phyloP scores from a whole-genome alignment of 345 rosid species.

The Jatropha curcas region DNA sequence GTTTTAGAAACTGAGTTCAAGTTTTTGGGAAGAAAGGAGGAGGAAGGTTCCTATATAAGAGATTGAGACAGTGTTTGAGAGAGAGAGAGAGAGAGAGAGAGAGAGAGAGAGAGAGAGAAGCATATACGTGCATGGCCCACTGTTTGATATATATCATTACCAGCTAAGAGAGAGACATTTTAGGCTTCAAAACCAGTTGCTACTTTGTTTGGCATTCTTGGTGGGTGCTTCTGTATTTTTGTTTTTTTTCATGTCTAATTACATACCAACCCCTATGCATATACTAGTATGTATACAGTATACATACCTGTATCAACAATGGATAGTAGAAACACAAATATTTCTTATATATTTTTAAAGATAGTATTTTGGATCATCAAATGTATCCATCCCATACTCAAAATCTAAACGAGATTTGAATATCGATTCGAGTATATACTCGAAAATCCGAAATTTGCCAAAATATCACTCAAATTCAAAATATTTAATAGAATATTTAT shows the following conservation, averaged over 20 bases:
- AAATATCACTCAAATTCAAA: no score
- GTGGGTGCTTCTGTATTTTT: slow-evolving; percentile 3
- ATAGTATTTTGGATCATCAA: no score
- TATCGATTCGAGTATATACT: no score
- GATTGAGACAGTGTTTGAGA: background rate
- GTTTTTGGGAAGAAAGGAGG: slow-evolving; percentile 30
- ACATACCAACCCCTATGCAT: background rate
- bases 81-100: background rate
- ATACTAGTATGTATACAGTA: no score
- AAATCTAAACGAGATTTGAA: no score
- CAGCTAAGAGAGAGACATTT: slow-evolving; percentile 56
- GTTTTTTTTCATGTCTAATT: background rate
- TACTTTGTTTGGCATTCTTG: slow-evolving; percentile 14
- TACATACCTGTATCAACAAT: no score
- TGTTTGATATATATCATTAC: slow-evolving; percentile 52
- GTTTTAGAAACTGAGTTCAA: slow-evolving; percentile 13
- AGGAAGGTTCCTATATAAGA: slow-evolving; percentile 42
- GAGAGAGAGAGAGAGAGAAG: background rate
- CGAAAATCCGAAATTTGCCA: no score
- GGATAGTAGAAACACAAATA: no score
- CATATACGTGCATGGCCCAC: slow-evolving; percentile 50
- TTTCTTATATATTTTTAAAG: no score
- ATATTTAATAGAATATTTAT: no score
- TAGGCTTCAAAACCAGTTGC: slow-evolving; percentile 31
- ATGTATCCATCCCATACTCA: no score